phyloP scores from a whole-genome alignment of 345 rosid species.

The Mangifera indica region DNA sequence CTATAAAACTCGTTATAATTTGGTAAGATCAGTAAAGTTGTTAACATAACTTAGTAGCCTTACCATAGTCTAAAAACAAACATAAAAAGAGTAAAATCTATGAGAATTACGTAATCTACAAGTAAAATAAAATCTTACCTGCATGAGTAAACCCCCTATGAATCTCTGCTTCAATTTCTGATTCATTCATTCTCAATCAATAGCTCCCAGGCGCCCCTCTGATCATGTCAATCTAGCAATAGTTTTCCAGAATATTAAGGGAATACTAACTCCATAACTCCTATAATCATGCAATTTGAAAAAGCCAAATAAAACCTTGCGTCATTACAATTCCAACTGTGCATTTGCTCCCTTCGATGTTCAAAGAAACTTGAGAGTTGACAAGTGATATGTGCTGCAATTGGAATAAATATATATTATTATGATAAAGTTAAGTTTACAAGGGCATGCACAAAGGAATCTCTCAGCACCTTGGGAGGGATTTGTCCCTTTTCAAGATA shows the following conservation, averaged over 20 bases:
- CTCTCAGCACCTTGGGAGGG: slow-evolving; percentile 83
- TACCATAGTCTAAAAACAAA: not conserved
- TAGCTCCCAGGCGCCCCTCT: slow-evolving; percentile 97
- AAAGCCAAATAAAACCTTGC: slow-evolving; percentile 1
- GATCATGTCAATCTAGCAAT: slow-evolving; percentile 76
- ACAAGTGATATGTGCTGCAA: slow-evolving; percentile 96
- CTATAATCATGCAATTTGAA: slow-evolving; percentile 7
- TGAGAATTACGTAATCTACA: slow-evolving; percentile 12
- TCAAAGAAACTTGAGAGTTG: slow-evolving; percentile 91
- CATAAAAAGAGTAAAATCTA: not conserved
- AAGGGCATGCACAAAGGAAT: not conserved
- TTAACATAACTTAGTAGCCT: not conserved
- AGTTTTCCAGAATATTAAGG: slow-evolving; percentile 22
- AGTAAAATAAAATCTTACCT: slow-evolving; percentile 55
- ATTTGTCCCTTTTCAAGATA: slow-evolving; percentile 99
- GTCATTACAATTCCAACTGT: slow-evolving; percentile 45
- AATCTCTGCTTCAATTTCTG: slow-evolving; percentile 93
- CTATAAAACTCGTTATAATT: slow-evolving; percentile 1
- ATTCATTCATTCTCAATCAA: slow-evolving; percentile 77
- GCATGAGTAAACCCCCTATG: slow-evolving; percentile 99
- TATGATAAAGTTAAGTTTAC: slow-evolving; percentile 18
- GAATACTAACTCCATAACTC: slow-evolving; percentile 7
- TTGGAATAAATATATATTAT: slow-evolving; percentile 19
- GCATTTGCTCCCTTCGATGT: slow-evolving; percentile 99
- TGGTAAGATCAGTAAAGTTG: not conserved